These are phyloP conservation scores for Exophiala calicioides DNA, from an alignment of 2,329 filamentous ascomycete genomes.

Conservation along the genomic window DNA sequence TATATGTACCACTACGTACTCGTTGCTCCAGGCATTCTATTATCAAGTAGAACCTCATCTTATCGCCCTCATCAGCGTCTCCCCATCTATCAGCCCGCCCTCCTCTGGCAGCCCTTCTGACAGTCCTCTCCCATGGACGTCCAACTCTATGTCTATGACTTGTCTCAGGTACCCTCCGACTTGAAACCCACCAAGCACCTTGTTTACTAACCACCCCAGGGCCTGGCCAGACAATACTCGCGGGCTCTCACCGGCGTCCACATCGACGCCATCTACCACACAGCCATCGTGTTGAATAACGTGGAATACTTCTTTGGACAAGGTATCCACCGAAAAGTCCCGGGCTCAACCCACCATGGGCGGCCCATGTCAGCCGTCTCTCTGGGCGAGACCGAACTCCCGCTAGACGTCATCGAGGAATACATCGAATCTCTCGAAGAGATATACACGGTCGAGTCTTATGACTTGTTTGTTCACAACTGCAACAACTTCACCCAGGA, in stretches of 20 bases:
- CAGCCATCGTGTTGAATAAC: constrained; percentile 79
- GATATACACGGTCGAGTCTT: constrained; percentile 83
- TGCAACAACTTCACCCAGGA: constrained; percentile 98
- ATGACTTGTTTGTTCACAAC: constrained; percentile 87
- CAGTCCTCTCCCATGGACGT: constrained; percentile 62
- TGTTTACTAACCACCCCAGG: constrained; percentile 39
- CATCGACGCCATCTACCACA: constrained; percentile 94
- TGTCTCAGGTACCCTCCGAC: constrained; percentile 62
- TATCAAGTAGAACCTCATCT: background rate
- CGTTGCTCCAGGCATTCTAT: too few species aligned
- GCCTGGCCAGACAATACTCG: constrained; percentile 60
- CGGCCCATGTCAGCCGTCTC: constrained; percentile 73
- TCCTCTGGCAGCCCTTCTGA: background rate
- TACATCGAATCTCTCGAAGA: constrained; percentile 81
- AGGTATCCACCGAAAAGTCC: constrained; percentile 76
- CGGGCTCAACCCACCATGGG: constrained; percentile 84
- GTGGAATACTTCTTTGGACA: constrained; percentile 90
- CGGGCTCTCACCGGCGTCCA: constrained; percentile 63
- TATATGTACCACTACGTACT: too few species aligned
- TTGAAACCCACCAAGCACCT: background rate
- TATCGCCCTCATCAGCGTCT: background rate
- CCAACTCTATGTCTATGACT: constrained; percentile 75
- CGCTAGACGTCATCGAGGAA: constrained; percentile 78
- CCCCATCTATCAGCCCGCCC: background rate
- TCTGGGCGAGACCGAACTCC: constrained; percentile 75